These are phyloP conservation scores for Lichenothelia convexa DNA, from an alignment of 495 filamentous ascomycete genomes.

Conservation along the genomic window DNA sequence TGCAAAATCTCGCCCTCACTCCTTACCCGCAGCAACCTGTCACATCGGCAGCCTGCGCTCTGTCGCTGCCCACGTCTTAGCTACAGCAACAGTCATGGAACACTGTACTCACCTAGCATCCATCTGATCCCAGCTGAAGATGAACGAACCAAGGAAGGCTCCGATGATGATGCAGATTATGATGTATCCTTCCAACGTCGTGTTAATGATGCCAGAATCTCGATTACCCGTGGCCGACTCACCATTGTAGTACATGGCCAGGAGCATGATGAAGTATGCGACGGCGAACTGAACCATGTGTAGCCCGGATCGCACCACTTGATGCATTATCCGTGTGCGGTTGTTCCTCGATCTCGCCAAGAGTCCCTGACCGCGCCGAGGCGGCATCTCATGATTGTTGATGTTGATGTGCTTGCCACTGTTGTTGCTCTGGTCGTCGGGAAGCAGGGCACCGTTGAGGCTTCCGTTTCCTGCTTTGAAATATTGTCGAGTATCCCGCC, in stretches of 20 bases:
- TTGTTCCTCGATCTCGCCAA: no score
- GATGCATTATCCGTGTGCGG: no score
- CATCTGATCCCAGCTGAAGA: conserved; percentile 36
- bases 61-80: neutral
- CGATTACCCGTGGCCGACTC: no score
- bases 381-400: neutral
- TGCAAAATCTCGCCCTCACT: no score
- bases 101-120: neutral
- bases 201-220: no score
- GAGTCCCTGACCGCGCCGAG: no score
- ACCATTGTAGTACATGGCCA: conserved; percentile 43
- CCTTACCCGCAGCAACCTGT: no score
- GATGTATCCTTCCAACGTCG: no score
- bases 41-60: no score
- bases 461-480: no score
- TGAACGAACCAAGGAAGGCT: conserved; percentile 38
- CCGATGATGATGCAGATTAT: conserved; percentile 46
- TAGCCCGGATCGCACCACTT: conserved; percentile 39
- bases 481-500: no score
- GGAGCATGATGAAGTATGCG: conserved; percentile 54
- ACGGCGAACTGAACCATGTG: conserved; percentile 51
- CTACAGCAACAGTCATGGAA: neutral
- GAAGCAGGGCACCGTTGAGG: conserved; percentile 38
- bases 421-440: conserved; percentile 24
- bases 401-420: neutral